A percentile compares a stretch with the other conserved stretches of the same genome.
phyloP scores from a whole-genome alignment of 1,139 yeast species.

The Pichia sp. region DNA sequence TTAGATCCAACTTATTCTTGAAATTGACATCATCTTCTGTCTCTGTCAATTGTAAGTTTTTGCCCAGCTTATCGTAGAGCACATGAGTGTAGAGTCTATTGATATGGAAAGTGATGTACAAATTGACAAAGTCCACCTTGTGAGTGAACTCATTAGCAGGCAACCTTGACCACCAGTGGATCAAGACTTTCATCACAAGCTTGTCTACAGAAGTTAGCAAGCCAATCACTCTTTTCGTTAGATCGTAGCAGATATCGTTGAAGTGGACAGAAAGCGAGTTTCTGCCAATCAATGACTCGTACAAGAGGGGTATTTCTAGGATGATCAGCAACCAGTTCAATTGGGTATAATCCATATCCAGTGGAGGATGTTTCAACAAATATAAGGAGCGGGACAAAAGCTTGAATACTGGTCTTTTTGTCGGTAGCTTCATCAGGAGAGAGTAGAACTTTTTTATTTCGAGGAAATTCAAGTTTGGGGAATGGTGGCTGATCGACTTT shows the following conservation, averaged over 20 bases:
- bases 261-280: slow-evolving; percentile 41
- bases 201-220: slow-evolving; percentile 51
- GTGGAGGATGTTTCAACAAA: slow-evolving; percentile 43
- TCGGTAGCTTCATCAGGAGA: slow-evolving; percentile 46
- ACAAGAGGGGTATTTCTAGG: slow-evolving; percentile 56
- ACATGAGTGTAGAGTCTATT: slow-evolving; percentile 28
- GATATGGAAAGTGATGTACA: slow-evolving; percentile 62
- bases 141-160: slow-evolving; percentile 38
- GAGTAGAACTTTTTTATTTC: slow-evolving; percentile 44
- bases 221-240: slow-evolving; percentile 64
- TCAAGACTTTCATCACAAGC: slow-evolving; percentile 41
- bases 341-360: slow-evolving; percentile 35
- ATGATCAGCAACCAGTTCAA: slow-evolving; percentile 55
- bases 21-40: slow-evolving; percentile 28
- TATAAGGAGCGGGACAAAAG: slow-evolving; percentile 48
- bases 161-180: slow-evolving; percentile 55
- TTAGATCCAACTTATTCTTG: slow-evolving; percentile 18
- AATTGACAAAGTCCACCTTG: slow-evolving; percentile 54
- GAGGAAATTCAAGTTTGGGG: slow-evolving; percentile 43
- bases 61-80: slow-evolving; percentile 4
- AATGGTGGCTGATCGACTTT: slow-evolving; percentile 28
- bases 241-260: slow-evolving; percentile 54
- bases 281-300: slow-evolving; percentile 40
- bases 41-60: slow-evolving; percentile 6
- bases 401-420: slow-evolving; percentile 53